These are phyloP conservation scores for Aureobasidium sp. DNA, from an alignment of 2,329 filamentous ascomycete genomes.

Conservation along the genomic window DNA sequence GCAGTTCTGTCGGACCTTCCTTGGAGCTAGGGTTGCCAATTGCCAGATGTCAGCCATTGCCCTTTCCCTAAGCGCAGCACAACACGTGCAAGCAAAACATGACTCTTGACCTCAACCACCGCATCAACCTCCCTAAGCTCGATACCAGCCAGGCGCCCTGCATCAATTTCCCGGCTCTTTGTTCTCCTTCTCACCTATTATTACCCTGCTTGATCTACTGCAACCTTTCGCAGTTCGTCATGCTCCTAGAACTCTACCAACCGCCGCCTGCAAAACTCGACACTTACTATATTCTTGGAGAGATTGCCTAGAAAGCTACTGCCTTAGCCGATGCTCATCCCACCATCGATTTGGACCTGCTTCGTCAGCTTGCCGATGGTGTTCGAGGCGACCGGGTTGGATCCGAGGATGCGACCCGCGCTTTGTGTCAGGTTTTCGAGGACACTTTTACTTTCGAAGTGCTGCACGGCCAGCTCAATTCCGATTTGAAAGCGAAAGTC, in stretches of 20 bases:
- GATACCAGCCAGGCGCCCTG: background rate
- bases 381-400: background rate
- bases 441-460: conserved; percentile 6
- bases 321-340: conserved; percentile 4
- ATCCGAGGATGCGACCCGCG: conserved; percentile 7
- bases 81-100: background rate
- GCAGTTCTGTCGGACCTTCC: background rate
- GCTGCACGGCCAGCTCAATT: background rate
- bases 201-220: background rate
- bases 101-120: background rate
- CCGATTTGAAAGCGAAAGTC: conserved; percentile 1
- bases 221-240: background rate
- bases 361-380: conserved; percentile 8
- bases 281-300: conserved; percentile 10
- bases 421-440: conserved; percentile 7
- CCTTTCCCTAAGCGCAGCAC: background rate
- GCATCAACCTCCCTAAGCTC: background rate
- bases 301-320: conserved; percentile 3
- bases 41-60: background rate
- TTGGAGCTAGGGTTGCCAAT: background rate
- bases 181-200: background rate
- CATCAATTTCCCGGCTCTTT: background rate
- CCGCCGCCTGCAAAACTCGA: conserved; percentile 6
- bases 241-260: conserved; percentile 9
- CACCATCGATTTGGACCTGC: conserved; percentile 5